Conservation (phyloP, 257 asterid species). For the Solanum rostratum region DNA sequence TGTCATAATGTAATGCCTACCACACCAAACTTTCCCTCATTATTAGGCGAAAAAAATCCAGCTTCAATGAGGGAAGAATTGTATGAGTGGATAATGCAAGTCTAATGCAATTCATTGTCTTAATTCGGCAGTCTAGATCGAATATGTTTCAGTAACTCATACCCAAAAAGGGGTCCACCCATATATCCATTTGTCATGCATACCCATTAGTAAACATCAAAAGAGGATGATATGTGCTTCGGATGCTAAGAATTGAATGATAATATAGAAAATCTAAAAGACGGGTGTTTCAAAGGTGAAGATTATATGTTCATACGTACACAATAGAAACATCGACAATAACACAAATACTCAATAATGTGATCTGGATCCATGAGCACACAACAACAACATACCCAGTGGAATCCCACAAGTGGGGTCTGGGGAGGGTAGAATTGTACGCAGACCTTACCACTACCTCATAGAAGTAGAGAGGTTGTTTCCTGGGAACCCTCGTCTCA, state of each 20-base stretch:
- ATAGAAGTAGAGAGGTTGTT: no score
- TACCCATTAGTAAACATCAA: neutral
- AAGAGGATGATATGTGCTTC: neutral
- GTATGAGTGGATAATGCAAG: neutral
- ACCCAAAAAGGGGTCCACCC: neutral
- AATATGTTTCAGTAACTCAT: neutral
- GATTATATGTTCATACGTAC: neutral
- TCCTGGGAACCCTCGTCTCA: no score
- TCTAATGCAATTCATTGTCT: neutral
- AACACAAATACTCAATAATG: neutral
- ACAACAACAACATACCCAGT: no score
- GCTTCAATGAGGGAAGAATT: neutral
- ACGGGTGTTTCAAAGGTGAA: neutral
- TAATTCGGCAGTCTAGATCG: neutral
- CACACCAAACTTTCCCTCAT: neutral
- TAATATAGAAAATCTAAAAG: neutral
- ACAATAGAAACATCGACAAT: neutral
- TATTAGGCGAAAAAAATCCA: neutral
- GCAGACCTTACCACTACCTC: no score
- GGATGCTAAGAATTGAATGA: neutral
- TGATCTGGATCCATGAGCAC: neutral
- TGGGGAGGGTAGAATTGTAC: no score
- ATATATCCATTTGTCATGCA: neutral
- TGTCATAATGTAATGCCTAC: conserved; percentile 92
- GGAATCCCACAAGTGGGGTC: no score